Base-by-base conservation (phyloP, 345 rosid genomes). In the Linum tenue region DNA sequence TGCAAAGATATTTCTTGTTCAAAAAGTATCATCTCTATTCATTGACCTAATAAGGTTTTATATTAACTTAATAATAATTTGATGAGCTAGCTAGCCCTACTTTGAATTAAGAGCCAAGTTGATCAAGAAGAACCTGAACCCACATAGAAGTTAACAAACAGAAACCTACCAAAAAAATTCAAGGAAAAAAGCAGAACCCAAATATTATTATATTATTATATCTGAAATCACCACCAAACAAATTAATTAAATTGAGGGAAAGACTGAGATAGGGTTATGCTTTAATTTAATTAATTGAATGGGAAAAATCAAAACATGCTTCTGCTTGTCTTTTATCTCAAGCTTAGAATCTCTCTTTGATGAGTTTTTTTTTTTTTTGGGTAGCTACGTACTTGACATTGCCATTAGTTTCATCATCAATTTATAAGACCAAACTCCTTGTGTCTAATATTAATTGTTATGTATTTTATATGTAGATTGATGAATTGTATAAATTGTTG, bases 321-420 rank as follows among this genome's bases (percentile, higher is more conserved):
- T 89, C 86, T 83, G 73, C 71, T 89, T 89, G 98, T 92, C 92
- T 65, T 79, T 48, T 73, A 74, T 79, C 77, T 64, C n/a, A 78
- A 62, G 74, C 81, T 73, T 72, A 84, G 96, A 88, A 88, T 88
- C 89, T 75, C 71, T 81, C 11, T 41, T 10, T 22, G 31, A 22
- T 22, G 31, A 1, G 31, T 1, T 22, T 48, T 15, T 48, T 48
- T 44, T 48, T 1, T 8, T 4, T 41, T 48, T 3, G 53, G 53
- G 53, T 72, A 22, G 31, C 31, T 22, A 22, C 0, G 31, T 22
- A 75, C 63, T 68, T 77, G 73, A 77, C 75, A 66, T 64, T 73
- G 74, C 58, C 63, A 11, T 8, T 56, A 53, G 41, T 78, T 70
- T 72, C 81, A 60, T 77, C 83, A 83, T 74, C 85, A 74, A 71